Conservation (phyloP, 2,329 filamentous ascomycete species). For the Fusarium euwallaceae region DNA sequence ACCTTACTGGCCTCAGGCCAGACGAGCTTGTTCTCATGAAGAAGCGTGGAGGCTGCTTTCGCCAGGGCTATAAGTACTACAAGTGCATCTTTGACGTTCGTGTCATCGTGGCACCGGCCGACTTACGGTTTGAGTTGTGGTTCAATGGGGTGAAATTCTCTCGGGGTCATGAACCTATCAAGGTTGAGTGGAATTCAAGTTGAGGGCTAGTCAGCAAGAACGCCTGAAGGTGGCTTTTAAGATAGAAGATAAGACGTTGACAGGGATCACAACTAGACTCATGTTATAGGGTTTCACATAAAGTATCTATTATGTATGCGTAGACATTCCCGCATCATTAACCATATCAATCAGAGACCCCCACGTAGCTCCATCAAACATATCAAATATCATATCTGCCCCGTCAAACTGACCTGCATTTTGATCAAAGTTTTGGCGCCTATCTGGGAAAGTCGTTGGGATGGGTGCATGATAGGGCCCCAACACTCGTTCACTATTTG, state of each 20-base stretch:
- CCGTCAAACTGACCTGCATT: background rate
- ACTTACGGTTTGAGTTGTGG: background rate
- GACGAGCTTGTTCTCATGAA: background rate
- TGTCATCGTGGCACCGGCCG: background rate
- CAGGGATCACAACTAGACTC: background rate
- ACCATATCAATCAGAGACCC: background rate
- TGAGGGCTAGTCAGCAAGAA: background rate
- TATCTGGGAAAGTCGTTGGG: constrained; percentile 1
- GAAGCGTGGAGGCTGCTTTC: background rate
- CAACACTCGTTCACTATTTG: background rate
- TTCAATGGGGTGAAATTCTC: background rate
- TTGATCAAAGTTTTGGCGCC: background rate
- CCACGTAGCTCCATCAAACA: constrained; percentile 4
- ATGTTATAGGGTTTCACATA: too few species aligned
- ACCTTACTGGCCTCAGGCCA: background rate
- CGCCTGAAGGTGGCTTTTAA: too few species aligned
- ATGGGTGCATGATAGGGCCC: constrained; percentile 1
- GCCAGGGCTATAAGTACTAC: background rate
- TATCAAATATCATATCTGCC: background rate
- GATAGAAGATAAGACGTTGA: background rate
- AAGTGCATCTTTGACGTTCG: background rate
- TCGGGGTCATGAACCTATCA: background rate
- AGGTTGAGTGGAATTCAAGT: background rate
- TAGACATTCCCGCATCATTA: background rate
- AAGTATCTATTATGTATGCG: background rate